These are phyloP conservation scores for Ettlia oleoabundans DNA, from an alignment of 139 green algal genomes.

Conservation along the genomic window DNA sequence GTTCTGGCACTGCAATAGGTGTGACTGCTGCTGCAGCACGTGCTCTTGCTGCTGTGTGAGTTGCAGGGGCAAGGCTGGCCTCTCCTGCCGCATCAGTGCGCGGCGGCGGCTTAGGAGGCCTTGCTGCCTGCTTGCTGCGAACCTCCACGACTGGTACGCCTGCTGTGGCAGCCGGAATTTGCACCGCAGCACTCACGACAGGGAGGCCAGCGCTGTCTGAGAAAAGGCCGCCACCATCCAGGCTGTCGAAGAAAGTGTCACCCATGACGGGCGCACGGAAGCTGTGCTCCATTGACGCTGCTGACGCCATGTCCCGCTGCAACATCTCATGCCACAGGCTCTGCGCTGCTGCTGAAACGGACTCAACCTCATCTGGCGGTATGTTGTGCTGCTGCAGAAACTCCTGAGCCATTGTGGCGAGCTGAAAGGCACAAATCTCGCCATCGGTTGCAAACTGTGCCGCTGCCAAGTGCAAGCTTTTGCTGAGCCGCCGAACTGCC, in stretches of 20 bases:
- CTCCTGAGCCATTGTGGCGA: constrained; percentile 64
- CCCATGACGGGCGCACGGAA: constrained; percentile 7
- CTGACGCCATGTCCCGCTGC: constrained; percentile 9
- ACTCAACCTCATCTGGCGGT: constrained; percentile 16
- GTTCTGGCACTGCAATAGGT: constrained; percentile 4
- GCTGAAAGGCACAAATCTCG: constrained; percentile 73
- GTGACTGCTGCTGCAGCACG: constrained; percentile 8
- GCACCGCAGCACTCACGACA: background rate
- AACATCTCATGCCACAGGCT: constrained; percentile 75
- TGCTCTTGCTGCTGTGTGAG: constrained; percentile 4
- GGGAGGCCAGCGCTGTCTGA: constrained; percentile 19
- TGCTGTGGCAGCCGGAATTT: background rate
- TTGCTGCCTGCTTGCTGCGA: background rate
- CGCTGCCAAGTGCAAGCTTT: constrained; percentile 51
- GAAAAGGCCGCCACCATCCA: constrained; percentile 56
- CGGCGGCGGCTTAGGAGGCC: constrained; percentile 6
- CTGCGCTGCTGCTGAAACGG: background rate
- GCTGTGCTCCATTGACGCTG: constrained; percentile 2
- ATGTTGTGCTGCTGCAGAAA: constrained; percentile 62
- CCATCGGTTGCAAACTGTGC: constrained; percentile 35
- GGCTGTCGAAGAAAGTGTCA: constrained; percentile 21
- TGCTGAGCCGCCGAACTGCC: constrained; percentile 39
- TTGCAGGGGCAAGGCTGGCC: background rate
- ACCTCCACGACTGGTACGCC: background rate
- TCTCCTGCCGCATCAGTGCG: background rate